phyloP scores from a whole-genome alignment of 176 grass and related monocot genomes.

The Phoenix roebelenii region DNA sequence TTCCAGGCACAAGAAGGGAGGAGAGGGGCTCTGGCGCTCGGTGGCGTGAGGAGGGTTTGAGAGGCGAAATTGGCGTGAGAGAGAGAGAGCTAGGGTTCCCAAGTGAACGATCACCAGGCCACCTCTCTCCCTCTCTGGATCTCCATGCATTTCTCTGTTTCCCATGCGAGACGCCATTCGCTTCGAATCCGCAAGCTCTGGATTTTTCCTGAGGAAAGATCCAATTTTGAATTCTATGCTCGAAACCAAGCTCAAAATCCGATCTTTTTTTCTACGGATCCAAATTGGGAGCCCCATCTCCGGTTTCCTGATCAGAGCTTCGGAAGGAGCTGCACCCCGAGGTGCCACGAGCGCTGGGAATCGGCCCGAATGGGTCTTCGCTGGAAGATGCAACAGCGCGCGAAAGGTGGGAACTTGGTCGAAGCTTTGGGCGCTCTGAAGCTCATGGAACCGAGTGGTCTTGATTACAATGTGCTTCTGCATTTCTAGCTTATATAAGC shows the following conservation, averaged over 20 bases:
- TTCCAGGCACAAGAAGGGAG: no score
- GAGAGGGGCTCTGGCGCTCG: no score
- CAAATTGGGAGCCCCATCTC: not conserved
- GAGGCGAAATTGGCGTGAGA: no score
- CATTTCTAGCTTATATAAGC: not conserved
- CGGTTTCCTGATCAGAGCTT: no score
- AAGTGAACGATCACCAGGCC: no score
- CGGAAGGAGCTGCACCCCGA: no score
- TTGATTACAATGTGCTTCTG: not conserved
- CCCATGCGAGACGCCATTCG: no score
- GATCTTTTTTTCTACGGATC: not conserved
- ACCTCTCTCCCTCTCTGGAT: no score
- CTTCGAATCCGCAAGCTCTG: not conserved
- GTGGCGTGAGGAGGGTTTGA: no score
- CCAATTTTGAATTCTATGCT: not conserved
- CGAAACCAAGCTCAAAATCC: not conserved
- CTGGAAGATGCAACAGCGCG: not conserved
- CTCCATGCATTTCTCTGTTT: no score
- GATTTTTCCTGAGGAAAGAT: slow-evolving; percentile 2
- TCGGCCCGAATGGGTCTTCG: not conserved
- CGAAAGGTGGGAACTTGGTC: slow-evolving; percentile 2
- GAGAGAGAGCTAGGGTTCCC: no score
- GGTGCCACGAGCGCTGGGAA: not conserved
- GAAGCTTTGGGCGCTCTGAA: not conserved
- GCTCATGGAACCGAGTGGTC: not conserved